phyloP scores from a whole-genome alignment of 2,329 filamentous ascomycete species.

The Helotiales sp. region DNA sequence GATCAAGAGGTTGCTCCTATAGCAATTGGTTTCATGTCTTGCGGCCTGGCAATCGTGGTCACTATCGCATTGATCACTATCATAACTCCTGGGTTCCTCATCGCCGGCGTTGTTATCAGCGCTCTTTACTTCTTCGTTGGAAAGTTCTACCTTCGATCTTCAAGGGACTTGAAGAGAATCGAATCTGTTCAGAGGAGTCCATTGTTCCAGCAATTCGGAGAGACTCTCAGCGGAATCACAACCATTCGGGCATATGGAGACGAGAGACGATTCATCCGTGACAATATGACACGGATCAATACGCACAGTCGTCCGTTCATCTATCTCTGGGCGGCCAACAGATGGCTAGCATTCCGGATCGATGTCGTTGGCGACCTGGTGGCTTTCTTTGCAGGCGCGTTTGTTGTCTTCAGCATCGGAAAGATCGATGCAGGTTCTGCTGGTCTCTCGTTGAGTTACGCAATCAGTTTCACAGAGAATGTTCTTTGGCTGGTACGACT shows the following conservation, averaged over 20 bases:
- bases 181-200: constrained; percentile 95
- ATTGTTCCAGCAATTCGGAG: constrained; percentile 96
- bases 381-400: constrained; percentile 89
- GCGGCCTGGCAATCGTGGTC: constrained; percentile 71
- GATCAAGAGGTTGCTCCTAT: constrained; percentile 96
- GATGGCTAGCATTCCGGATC: constrained; percentile 93
- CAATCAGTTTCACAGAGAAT: constrained; percentile 95
- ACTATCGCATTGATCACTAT: constrained; percentile 85
- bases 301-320: constrained; percentile 92
- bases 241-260: constrained; percentile 97
- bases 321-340: constrained; percentile 94
- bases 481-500: constrained; percentile 94
- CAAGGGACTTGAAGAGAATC: constrained; percentile 92
- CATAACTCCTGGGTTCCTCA: constrained; percentile 89
- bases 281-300: constrained; percentile 89
- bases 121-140: constrained; percentile 82
- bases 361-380: constrained; percentile 91
- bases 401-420: constrained; percentile 84
- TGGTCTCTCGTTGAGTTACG: constrained; percentile 92
- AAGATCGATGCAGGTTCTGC: constrained; percentile 88
- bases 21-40: constrained; percentile 77
- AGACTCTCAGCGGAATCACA: constrained; percentile 91
- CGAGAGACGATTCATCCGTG: constrained; percentile 88
- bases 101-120: constrained; percentile 85
- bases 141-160: constrained; percentile 86